A percentile compares a stretch with the other conserved stretches of the same genome.
Conservation (phyloP, 345 rosid genomes). For the Euphorbia pulcherrima region DNA sequence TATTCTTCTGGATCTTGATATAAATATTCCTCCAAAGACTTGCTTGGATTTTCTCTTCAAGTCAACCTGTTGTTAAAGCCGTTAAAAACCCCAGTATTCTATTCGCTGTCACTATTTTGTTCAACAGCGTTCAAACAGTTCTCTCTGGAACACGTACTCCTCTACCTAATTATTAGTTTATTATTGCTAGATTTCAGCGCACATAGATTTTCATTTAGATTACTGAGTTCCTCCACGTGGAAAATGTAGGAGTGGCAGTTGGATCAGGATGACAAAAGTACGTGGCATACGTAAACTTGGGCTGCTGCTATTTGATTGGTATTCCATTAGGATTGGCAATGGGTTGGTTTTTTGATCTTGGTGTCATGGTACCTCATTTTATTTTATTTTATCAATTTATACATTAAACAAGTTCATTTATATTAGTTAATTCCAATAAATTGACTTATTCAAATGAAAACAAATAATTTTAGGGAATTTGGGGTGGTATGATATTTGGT, state of each 20-base stretch:
- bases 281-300: constrained; percentile 85
- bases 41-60: constrained; percentile 56
- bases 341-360: constrained; percentile 78
- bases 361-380: constrained; percentile 57
- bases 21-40: constrained; percentile 38
- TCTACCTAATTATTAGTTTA: too few relatives aligned
- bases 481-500: constrained; percentile 93
- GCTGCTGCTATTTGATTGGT: constrained; percentile 73
- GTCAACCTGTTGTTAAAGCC: constrained; percentile 50
- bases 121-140: constrained; percentile 80
- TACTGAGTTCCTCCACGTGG: too few relatives aligned
- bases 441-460: too few relatives aligned
- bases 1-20: constrained; percentile 51
- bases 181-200: too few relatives aligned
- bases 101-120: constrained; percentile 65
- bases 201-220: too few relatives aligned
- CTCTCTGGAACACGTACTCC: constrained; percentile 57
- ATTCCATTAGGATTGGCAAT: constrained; percentile 72
- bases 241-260: constrained; percentile 76
- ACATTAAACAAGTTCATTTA: too few relatives aligned
- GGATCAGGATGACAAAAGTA: constrained; percentile 97
- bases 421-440: too few relatives aligned
- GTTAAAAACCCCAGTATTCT: constrained; percentile 56
- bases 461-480: constrained; percentile 51
- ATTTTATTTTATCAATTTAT: too few relatives aligned